A percentile compares a stretch with the other conserved stretches of the same genome.
phyloP scores from a whole-genome alignment of 2,329 filamentous ascomycete species.

The Sporothrix humicola region DNA sequence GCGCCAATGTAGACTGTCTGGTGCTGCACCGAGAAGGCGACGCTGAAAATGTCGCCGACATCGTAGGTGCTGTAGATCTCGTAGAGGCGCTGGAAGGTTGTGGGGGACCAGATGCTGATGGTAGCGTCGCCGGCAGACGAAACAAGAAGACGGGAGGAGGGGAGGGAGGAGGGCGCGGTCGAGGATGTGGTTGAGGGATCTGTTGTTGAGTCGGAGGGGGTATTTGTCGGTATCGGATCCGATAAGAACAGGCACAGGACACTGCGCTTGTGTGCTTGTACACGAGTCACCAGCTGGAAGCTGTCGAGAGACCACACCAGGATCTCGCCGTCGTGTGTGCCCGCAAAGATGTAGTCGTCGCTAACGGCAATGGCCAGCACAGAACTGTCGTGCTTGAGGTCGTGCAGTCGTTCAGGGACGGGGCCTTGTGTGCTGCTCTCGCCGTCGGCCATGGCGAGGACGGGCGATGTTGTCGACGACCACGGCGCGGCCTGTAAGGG shows the following conservation, averaged over 20 bases:
- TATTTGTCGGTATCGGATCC: constrained; percentile 43
- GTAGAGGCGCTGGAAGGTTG: constrained; percentile 75
- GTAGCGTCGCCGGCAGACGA: constrained; percentile 93
- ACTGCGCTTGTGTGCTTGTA: constrained; percentile 90
- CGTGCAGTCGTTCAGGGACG: constrained; percentile 71
- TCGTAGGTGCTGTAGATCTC: constrained; percentile 94
- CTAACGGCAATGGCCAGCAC: constrained; percentile 84
- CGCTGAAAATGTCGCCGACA: constrained; percentile 92
- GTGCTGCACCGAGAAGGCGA: constrained; percentile 81
- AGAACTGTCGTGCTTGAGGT: constrained; percentile 76
- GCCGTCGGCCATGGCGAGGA: constrained; percentile 36
- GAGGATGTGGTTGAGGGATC: constrained; percentile 49
- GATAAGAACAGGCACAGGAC: constrained; percentile 86
- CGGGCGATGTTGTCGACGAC: constrained; percentile 33
- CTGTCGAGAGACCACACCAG: constrained; percentile 88
- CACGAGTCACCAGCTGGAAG: constrained; percentile 76
- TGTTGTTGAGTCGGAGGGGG: constrained; percentile 64
- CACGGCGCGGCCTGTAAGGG: constrained; percentile 37
- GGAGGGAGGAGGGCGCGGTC: constrained; percentile 49
- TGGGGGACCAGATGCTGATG: constrained; percentile 90
- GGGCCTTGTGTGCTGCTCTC: constrained; percentile 36
- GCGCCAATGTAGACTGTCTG: constrained; percentile 89
- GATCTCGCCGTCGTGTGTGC: constrained; percentile 92
- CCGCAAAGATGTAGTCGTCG: constrained; percentile 82
- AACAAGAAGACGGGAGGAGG: constrained; percentile 72